Conservation (phyloP, 306 rosid genomes). For the Pueraria montana region DNA sequence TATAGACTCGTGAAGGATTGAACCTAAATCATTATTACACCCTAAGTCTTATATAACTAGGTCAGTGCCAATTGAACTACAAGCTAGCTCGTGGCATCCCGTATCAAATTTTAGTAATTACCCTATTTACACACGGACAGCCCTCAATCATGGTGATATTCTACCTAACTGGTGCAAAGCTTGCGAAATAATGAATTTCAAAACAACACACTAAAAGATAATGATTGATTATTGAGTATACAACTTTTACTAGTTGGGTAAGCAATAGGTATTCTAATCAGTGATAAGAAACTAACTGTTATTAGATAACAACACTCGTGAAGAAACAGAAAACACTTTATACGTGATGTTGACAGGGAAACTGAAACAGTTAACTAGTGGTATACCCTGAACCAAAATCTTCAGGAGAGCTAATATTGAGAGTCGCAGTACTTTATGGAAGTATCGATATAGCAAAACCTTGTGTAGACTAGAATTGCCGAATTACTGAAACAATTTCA, state of each 20-base stretch:
- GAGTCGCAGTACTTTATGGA: not conserved
- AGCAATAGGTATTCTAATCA: not conserved
- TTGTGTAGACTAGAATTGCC: conserved; percentile 39
- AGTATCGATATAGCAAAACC: not conserved
- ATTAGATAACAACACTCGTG: not conserved
- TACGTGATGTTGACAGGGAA: not conserved
- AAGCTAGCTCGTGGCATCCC: no score
- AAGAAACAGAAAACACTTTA: not conserved
- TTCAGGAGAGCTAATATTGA: not conserved
- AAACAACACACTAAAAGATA: not conserved
- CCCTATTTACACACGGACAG: no score
- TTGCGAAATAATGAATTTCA: not conserved
- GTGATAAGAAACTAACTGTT: not conserved
- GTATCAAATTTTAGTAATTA: no score
- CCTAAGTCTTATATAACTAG: no score
- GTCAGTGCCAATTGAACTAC: no score
- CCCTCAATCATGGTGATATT: not conserved
- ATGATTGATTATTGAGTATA: not conserved
- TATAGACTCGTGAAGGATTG: no score
- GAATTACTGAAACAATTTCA: conserved; percentile 65
- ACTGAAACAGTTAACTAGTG: not conserved
- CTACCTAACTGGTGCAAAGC: conserved; percentile 1
- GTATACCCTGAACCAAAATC: not conserved
- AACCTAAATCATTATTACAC: no score
- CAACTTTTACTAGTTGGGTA: not conserved